Conservation (phyloP, 2,329 filamentous ascomycete genomes). For the Harringtonia lauricola region DNA sequence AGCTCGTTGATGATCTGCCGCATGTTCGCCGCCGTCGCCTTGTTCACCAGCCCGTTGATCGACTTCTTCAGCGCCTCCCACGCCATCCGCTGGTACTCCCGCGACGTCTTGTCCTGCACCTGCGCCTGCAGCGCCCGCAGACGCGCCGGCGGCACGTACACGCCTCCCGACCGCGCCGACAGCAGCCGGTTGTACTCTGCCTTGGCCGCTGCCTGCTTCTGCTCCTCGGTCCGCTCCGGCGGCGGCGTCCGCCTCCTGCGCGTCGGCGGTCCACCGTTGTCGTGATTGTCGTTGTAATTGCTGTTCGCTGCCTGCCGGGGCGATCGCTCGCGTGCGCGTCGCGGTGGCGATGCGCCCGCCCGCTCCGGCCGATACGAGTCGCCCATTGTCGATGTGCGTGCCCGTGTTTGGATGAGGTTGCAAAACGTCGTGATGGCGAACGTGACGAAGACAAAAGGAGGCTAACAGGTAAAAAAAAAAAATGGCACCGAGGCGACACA, state of each 20-base stretch:
- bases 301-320: background rate
- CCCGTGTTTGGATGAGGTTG: no score
- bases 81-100: conserved; percentile 97
- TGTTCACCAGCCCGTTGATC: conserved; percentile 98
- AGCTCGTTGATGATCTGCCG: conserved; percentile 94
- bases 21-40: conserved; percentile 96
- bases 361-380: conserved; percentile 7
- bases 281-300: no score
- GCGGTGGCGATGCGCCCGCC: no score
- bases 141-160: conserved; percentile 88
- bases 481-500: no score
- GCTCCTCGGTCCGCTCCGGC: conserved; percentile 49
- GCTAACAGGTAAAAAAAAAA: background rate
- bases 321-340: background rate
- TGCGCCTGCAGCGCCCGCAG: conserved; percentile 87
- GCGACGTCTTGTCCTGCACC: conserved; percentile 91
- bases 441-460: background rate
- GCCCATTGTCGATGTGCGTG: conserved; percentile 1
- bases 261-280: background rate
- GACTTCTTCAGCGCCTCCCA: conserved; percentile 99
- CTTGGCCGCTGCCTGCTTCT: conserved; percentile 80
- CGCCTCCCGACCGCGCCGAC: conserved; percentile 87
- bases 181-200: conserved; percentile 89
- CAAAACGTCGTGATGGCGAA: background rate
- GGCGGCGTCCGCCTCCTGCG: background rate